Evolutionary conservation across 805 yeast genomes (phyloP).

Genomic region (Wickerhamomyces tratensis): DNA sequence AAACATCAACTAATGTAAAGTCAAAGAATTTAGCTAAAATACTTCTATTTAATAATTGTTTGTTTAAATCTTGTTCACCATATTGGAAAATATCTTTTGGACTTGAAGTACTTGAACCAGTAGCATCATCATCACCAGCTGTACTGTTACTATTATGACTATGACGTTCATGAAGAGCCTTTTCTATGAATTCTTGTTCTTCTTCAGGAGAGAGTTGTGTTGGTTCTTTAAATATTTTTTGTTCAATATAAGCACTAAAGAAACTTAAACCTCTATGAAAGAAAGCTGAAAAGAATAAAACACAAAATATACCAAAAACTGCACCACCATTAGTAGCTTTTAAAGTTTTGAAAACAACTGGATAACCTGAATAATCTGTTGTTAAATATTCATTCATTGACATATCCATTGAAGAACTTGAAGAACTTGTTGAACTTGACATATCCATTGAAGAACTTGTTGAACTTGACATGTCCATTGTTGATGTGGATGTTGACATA

Average conservation of each 20-base stretch:
- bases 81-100: background rate
- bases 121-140: too few species aligned
- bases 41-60: constrained; percentile 7
- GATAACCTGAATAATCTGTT: constrained; percentile 37
- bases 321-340: constrained; percentile 44
- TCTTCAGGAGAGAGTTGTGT: constrained; percentile 16
- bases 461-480: background rate
- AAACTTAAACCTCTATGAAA: constrained; percentile 51
- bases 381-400: constrained; percentile 53
- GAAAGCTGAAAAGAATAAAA: constrained; percentile 50
- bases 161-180: background rate
- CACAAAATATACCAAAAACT: constrained; percentile 66
- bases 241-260: constrained; percentile 54
- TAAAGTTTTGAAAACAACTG: constrained; percentile 51
- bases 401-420: constrained; percentile 8
- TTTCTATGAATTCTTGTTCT: constrained; percentile 49
- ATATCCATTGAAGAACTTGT: background rate
- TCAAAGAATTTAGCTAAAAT: constrained; percentile 23
- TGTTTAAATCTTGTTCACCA: background rate
- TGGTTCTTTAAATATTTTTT: constrained; percentile 33
- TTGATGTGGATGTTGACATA: constrained; percentile 1
- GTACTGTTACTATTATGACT: too few species aligned
- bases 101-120: background rate
- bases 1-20: constrained; percentile 24
- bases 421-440: too few species aligned